Evolutionary conservation across 306 rosid genomes (phyloP).

Genomic region (Quercus gilva): DNA sequence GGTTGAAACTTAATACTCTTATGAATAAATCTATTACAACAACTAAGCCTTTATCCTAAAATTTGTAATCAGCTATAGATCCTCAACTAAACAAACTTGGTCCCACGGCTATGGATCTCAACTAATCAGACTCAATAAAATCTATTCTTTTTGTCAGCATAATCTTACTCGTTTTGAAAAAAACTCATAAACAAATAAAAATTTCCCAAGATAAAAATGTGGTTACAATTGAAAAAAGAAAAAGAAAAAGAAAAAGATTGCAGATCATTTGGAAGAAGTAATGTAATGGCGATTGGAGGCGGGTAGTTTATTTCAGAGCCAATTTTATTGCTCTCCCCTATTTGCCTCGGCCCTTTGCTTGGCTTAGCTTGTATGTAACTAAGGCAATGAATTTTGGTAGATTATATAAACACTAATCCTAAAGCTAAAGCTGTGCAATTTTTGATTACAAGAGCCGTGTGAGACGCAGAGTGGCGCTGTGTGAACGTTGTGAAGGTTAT

Average conservation of each 20-base stretch:
- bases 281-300: conserved; percentile 90
- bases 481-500: background rate
- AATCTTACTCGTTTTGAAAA: background rate
- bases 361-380: background rate
- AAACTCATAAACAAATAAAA: background rate
- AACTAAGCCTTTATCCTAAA: too few species aligned
- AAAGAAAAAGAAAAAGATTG: background rate
- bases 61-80: too few species aligned
- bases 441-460: background rate
- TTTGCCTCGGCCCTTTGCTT: conserved; percentile 49
- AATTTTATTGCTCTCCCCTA: conserved; percentile 56
- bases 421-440: background rate
- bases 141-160: too few species aligned
- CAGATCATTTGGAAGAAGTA: background rate
- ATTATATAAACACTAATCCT: background rate
- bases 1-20: too few species aligned
- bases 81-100: too few species aligned
- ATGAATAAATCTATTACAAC: too few species aligned
- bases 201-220: background rate
- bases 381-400: background rate
- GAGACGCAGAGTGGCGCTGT: background rate
- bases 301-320: conserved; percentile 68
- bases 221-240: background rate
- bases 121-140: too few species aligned
- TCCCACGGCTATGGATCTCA: too few species aligned